A percentile compares a stretch with the other conserved stretches of the same genome.
phyloP scores from a whole-genome alignment of 2,329 filamentous ascomycete species.

The Blastomyces percursus region DNA sequence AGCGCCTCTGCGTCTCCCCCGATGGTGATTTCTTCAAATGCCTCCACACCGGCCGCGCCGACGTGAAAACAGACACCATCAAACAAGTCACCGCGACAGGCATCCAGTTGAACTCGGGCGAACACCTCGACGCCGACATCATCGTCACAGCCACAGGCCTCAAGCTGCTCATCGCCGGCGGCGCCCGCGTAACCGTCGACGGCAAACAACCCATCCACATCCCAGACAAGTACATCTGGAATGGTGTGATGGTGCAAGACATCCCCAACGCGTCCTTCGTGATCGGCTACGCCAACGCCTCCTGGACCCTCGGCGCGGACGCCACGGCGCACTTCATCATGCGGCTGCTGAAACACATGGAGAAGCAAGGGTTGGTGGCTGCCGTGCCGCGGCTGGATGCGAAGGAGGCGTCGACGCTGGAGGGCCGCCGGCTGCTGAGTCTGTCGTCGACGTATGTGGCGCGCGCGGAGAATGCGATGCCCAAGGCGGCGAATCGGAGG shows the following conservation, averaged over 20 bases:
- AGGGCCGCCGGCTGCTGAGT: constrained; percentile 25
- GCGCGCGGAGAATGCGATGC: constrained; percentile 25
- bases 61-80: constrained; percentile 47
- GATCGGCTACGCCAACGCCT: constrained; percentile 36
- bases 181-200: constrained; percentile 27
- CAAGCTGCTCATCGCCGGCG: constrained; percentile 32
- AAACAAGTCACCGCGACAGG: constrained; percentile 39
- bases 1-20: constrained; percentile 61
- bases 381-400: constrained; percentile 22
- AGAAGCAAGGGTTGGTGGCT: constrained; percentile 18
- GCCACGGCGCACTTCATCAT: constrained; percentile 32
- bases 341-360: constrained; percentile 27
- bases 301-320: constrained; percentile 38
- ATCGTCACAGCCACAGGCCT: constrained; percentile 37
- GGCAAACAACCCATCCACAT: constrained; percentile 24
- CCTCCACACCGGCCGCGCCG: constrained; percentile 41
- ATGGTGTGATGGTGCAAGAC: constrained; percentile 36
- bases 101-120: constrained; percentile 39
- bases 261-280: constrained; percentile 33
- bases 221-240: constrained; percentile 33
- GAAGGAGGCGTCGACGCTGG: constrained; percentile 14
- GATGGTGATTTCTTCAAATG: constrained; percentile 49
- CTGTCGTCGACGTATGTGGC: constrained; percentile 34
- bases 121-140: constrained; percentile 32
- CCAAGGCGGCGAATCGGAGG: constrained; percentile 29